These are phyloP conservation scores for Hypericum perforatum DNA, from an alignment of 345 rosid genomes.

Conservation along the genomic window DNA sequence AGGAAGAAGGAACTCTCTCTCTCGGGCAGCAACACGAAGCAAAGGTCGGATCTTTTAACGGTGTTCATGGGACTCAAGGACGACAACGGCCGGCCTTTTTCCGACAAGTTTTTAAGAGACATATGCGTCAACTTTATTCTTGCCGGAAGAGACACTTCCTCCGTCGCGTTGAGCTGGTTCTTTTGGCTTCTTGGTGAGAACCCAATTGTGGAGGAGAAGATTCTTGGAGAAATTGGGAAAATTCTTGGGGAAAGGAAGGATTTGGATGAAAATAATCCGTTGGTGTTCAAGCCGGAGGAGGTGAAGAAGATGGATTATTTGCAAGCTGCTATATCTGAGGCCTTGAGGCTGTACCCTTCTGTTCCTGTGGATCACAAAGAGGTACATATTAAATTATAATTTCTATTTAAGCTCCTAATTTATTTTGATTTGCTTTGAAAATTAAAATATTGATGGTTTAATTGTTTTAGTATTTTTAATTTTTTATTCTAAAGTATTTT, in stretches of 20 bases:
- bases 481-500: no score
- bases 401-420: no score
- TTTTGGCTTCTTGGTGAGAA: constrained; percentile 54
- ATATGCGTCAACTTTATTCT: constrained; percentile 56
- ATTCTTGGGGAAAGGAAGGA: constrained; percentile 12
- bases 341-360: constrained; percentile 65
- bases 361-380: constrained; percentile 65
- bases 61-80: constrained; percentile 40
- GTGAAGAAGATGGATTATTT: constrained; percentile 45
- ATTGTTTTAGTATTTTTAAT: no score
- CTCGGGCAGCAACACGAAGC: constrained; percentile 2
- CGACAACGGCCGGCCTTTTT: constrained; percentile 18
- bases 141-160: constrained; percentile 80
- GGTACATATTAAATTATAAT: constrained; percentile 7
- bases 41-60: constrained; percentile 50
- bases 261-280: background rate
- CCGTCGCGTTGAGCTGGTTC: constrained; percentile 63
- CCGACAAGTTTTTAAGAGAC: constrained; percentile 40
- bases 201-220: constrained; percentile 43
- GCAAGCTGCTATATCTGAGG: constrained; percentile 62
- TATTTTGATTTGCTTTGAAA: no score
- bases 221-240: constrained; percentile 28
- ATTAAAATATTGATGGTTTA: no score
- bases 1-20: constrained; percentile 5
- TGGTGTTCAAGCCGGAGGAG: constrained; percentile 34